A percentile compares a stretch with the other conserved stretches of the same genome.
These are phyloP conservation scores for Macadamia integrifolia DNA, from an alignment of 164 flowering plant genomes.

Conservation along the genomic window DNA sequence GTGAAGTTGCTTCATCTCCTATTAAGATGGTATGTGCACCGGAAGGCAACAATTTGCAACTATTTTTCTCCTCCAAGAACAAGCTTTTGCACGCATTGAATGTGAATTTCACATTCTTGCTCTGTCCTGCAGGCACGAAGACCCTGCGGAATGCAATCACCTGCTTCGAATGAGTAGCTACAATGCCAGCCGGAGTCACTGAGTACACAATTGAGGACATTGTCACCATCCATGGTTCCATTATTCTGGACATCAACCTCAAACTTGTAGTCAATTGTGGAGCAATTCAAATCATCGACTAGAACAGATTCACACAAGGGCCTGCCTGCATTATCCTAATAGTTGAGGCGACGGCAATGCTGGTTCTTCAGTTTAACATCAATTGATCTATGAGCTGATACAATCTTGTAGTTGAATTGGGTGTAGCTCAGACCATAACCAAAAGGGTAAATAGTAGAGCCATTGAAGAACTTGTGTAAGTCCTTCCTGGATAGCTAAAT, in stretches of 20 bases:
- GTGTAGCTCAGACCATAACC: constrained; percentile 77
- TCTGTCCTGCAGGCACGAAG: constrained; percentile 8
- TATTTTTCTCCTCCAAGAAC: constrained; percentile 10
- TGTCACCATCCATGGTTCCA: constrained; percentile 13
- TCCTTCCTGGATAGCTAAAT: constrained; percentile 66
- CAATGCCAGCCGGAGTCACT: constrained; percentile 2
- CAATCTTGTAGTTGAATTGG: constrained; percentile 30
- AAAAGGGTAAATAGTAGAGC: constrained; percentile 59
- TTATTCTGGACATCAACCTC: constrained; percentile 2
- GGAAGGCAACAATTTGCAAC: constrained; percentile 4
- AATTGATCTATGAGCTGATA: constrained; percentile 24
- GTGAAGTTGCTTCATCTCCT: constrained; percentile 8
- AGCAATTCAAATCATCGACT: not conserved
- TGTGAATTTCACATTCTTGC: constrained; percentile 3
- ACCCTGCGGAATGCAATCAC: constrained; percentile 22
- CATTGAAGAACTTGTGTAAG: constrained; percentile 62
- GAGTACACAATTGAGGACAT: constrained; percentile 19
- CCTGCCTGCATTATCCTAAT: not conserved
- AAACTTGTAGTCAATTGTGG: not conserved
- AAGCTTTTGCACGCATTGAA: constrained; percentile 21
- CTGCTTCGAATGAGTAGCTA: constrained; percentile 14
- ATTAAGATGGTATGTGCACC: constrained; percentile 13
- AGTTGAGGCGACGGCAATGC: constrained; percentile 1
- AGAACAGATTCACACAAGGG: constrained; percentile 11
- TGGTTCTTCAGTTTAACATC: not conserved